Conservation (phyloP, 352 stramenopile genomes). For the Phytopythium ostracodes region DNA sequence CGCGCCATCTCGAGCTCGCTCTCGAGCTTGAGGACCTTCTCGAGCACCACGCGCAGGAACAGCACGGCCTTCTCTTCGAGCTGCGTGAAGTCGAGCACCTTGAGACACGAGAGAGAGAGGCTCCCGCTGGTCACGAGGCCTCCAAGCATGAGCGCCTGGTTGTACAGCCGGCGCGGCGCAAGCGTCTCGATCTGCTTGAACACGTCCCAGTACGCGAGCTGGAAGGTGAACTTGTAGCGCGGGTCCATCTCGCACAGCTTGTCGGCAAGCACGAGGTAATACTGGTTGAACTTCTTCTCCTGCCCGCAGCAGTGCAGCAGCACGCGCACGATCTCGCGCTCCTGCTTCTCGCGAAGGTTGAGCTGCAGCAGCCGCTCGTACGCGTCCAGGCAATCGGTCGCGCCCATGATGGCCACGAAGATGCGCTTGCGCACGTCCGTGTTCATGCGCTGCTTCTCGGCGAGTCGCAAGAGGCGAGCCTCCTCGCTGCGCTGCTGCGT, state of each 20-base stretch:
- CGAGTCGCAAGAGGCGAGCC: conserved; percentile 86
- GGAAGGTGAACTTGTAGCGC: conserved; percentile 95
- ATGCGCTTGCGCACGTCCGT: conserved; percentile 93
- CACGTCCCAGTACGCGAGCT: conserved; percentile 96
- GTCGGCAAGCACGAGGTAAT: conserved; percentile 91
- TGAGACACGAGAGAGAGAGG: conserved; percentile 84
- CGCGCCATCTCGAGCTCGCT: conserved; percentile 61
- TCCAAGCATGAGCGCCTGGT: conserved; percentile 85
- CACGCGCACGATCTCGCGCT: conserved; percentile 94
- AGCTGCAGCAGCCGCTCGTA: conserved; percentile 94
- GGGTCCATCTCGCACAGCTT: conserved; percentile 93
- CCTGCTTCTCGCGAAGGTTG: conserved; percentile 87
- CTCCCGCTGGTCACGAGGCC: conserved; percentile 56
- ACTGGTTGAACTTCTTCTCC: conserved; percentile 93
- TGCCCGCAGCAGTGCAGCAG: conserved; percentile 91
- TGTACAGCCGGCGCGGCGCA: conserved; percentile 85
- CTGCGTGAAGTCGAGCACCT: conserved; percentile 92
- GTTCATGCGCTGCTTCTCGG: conserved; percentile 97
- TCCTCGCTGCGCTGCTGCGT: conserved; percentile 28
- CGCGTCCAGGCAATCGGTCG: conserved; percentile 93
- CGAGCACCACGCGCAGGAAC: conserved; percentile 85
- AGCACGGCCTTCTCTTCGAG: conserved; percentile 83
- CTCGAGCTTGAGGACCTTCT: conserved; percentile 67
- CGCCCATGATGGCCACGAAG: conserved; percentile 97
- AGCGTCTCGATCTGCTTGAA: conserved; percentile 92